Conservation (phyloP, 2,329 filamentous ascomycete species). For the Fusarium sp. region DNA sequence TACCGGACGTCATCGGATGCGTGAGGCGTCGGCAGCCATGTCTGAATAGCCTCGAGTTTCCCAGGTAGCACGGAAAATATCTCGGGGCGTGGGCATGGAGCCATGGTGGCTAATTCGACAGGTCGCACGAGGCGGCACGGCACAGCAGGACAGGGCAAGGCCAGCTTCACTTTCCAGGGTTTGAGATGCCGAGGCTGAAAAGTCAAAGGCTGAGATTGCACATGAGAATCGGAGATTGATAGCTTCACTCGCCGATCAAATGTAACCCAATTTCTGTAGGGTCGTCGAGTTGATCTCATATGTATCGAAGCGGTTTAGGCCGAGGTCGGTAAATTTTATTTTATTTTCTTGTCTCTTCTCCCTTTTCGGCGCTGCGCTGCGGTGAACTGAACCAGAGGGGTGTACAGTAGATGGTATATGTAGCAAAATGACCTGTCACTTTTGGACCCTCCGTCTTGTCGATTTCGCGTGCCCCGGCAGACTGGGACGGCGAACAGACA, state of each 20-base stretch:
- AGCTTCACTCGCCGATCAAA: constrained; percentile 31
- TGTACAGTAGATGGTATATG: constrained; percentile 11
- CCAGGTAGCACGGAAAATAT: background rate
- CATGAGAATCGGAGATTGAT: background rate
- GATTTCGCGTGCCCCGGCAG: constrained; percentile 29
- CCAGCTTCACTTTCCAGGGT: background rate
- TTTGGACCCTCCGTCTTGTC: constrained; percentile 24
- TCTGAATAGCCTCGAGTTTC: background rate
- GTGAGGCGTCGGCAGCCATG: constrained; percentile 18
- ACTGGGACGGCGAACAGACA: constrained; percentile 38
- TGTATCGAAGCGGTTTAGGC: constrained; percentile 13
- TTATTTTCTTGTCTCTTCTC: constrained; percentile 16
- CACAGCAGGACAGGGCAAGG: background rate
- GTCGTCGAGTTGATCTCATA: constrained; percentile 20
- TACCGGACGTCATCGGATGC: constrained; percentile 12
- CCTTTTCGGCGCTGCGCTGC: background rate
- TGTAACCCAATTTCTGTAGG: constrained; percentile 36
- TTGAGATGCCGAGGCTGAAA: constrained; percentile 8
- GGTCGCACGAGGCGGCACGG: background rate
- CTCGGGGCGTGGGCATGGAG: background rate
- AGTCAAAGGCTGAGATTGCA: background rate
- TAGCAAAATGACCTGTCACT: constrained; percentile 37
- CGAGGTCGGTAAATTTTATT: background rate
- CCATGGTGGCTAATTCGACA: background rate
- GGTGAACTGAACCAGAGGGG: constrained; percentile 10